phyloP scores from a whole-genome alignment of 495 filamentous ascomycete genomes.

The Penicillium herquei region DNA sequence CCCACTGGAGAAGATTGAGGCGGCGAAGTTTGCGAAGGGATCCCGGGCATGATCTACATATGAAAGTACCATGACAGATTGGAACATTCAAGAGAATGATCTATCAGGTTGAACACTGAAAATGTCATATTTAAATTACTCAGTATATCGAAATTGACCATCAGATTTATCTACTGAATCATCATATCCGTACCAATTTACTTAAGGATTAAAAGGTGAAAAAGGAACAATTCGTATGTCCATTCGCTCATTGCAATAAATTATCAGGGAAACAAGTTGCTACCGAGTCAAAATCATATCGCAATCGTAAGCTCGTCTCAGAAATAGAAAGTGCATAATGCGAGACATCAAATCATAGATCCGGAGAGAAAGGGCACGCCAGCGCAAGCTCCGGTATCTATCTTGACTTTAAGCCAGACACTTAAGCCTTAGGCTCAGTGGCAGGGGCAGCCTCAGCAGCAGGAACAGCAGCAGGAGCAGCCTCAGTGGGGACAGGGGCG shows the following conservation, averaged over 20 bases:
- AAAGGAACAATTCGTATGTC: conserved; percentile 1
- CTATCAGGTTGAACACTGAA: too few species aligned
- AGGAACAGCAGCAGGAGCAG: conserved; percentile 17
- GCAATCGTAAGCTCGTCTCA: conserved; percentile 16
- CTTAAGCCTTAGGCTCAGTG: conserved; percentile 32
- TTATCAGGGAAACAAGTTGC: conserved; percentile 1
- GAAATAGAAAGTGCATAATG: not conserved
- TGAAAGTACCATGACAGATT: not conserved
- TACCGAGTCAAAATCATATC: conserved; percentile 12
- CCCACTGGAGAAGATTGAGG: conserved; percentile 64
- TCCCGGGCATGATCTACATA: too few species aligned
- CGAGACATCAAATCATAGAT: too few species aligned
- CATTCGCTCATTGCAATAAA: conserved; percentile 5
- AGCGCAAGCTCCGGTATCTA: conserved; percentile 2
- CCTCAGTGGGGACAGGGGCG: conserved; percentile 14
- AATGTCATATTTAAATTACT: too few species aligned
- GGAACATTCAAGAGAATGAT: too few species aligned
- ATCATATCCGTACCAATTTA: too few species aligned
- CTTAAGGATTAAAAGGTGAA: not conserved
- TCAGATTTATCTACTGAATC: too few species aligned
- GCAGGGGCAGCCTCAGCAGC: conserved; percentile 23
- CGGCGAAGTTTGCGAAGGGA: conserved; percentile 52
- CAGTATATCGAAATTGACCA: too few species aligned
- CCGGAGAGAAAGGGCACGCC: conserved; percentile 1
- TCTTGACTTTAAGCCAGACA: not conserved